phyloP scores from a whole-genome alignment of 306 rosid genomes.

The Medicago lupulina region DNA sequence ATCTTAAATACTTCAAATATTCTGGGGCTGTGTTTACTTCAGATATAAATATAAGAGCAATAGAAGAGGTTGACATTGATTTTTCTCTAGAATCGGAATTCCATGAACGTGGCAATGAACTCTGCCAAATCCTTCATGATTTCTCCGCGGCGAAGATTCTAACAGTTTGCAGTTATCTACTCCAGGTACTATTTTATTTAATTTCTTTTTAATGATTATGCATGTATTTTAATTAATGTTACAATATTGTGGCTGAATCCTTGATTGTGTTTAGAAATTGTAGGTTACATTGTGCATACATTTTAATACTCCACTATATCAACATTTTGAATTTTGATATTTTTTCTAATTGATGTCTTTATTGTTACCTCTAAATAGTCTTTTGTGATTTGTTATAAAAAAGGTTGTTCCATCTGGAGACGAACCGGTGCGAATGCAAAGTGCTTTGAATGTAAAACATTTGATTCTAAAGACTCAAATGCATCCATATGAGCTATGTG shows the following conservation, averaged over 20 bases:
- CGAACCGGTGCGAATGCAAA: constrained; percentile 25
- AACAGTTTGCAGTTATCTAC: constrained; percentile 37
- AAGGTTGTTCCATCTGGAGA: constrained; percentile 46
- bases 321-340: not conserved
- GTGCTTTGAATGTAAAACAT: constrained; percentile 42
- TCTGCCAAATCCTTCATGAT: not conserved
- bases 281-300: not conserved
- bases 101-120: not conserved
- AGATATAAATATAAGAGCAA: not conserved
- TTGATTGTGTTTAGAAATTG: too few species aligned
- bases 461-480: constrained; percentile 52
- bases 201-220: not conserved
- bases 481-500: constrained; percentile 49
- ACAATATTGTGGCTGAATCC: too few species aligned
- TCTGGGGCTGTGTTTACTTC: not conserved
- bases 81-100: not conserved
- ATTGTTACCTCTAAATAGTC: not conserved
- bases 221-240: too few species aligned
- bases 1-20: constrained; percentile 31
- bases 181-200: constrained; percentile 36
- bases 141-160: constrained; percentile 22
- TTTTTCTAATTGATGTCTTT: too few species aligned
- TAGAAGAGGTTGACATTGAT: constrained; percentile 42
- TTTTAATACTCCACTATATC: too few species aligned
- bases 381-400: not conserved